A percentile compares a stretch with the other conserved stretches of the same genome.
These are phyloP conservation scores for Circinella umbellata DNA, from an alignment of 371 early-diverging fungal species.

Conservation along the genomic window DNA sequence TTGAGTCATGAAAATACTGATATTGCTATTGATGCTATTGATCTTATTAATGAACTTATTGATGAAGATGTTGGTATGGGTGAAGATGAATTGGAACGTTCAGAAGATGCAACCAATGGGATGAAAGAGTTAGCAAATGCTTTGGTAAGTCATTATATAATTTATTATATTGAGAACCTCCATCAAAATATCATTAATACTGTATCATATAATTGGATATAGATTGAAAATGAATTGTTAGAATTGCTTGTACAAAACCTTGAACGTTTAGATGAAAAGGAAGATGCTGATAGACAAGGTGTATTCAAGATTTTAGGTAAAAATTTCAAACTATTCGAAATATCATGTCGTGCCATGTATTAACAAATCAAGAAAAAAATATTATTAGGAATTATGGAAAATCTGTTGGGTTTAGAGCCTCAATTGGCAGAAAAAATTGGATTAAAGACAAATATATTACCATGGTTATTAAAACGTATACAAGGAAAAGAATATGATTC, in stretches of 20 bases:
- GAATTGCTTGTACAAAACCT: conserved; percentile 83
- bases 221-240: conserved; percentile 75
- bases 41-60: conserved; percentile 85
- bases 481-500: conserved; percentile 66
- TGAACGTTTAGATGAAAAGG: conserved; percentile 78
- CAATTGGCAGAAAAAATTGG: conserved; percentile 69
- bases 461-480: conserved; percentile 78
- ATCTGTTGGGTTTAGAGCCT: conserved; percentile 77
- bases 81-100: conserved; percentile 63
- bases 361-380: neutral
- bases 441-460: conserved; percentile 63
- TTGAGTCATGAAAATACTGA: conserved; percentile 94
- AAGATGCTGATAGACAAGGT: conserved; percentile 83
- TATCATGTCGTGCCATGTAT: too few relatives aligned
- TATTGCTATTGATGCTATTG: conserved; percentile 81
- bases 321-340: neutral
- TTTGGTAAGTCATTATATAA: conserved; percentile 51
- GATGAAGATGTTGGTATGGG: conserved; percentile 85
- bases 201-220: neutral
- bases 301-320: conserved; percentile 81
- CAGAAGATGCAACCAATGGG: conserved; percentile 67
- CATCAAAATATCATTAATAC: too few relatives aligned
- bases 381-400: conserved; percentile 78
- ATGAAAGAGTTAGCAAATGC: conserved; percentile 73
- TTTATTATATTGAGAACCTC: neutral